phyloP scores from a whole-genome alignment of 2,329 filamentous ascomycete genomes.

The Arachnopeziza araneosa region DNA sequence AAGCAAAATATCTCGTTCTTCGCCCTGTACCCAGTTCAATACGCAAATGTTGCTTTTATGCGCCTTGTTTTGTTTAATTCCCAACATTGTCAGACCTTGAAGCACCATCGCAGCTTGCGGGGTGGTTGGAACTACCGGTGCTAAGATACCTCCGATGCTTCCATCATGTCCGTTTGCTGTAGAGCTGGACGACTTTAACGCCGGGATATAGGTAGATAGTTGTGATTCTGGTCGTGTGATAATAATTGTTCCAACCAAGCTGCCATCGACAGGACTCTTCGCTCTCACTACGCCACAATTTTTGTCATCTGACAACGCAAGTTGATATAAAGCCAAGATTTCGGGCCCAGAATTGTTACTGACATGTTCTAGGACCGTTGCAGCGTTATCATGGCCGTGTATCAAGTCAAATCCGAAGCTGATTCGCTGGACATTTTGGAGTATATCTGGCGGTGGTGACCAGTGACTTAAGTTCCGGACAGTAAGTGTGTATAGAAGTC shows the following conservation, averaged over 20 bases:
- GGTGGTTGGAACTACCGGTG: slow-evolving; percentile 57
- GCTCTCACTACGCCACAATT: slow-evolving; percentile 62
- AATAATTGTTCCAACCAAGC: slow-evolving; percentile 58
- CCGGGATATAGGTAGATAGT: slow-evolving; percentile 56
- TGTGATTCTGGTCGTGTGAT: slow-evolving; percentile 55
- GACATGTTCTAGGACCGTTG: slow-evolving; percentile 58
- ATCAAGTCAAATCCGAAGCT: slow-evolving; percentile 60
- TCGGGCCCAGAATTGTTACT: slow-evolving; percentile 58
- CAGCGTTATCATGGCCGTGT: slow-evolving; percentile 55
- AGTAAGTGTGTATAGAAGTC: slow-evolving; percentile 58
- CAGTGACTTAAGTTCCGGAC: slow-evolving; percentile 55
- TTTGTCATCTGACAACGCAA: slow-evolving; percentile 54
- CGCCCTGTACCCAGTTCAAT: slow-evolving; percentile 42
- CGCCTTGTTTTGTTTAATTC: slow-evolving; percentile 60
- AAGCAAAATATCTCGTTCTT: slow-evolving; percentile 55
- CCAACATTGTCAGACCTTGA: slow-evolving; percentile 59
- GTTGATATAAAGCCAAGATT: slow-evolving; percentile 59
- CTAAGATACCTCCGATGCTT: slow-evolving; percentile 56
- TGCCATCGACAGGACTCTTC: slow-evolving; percentile 55
- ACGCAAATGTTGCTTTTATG: slow-evolving; percentile 53
- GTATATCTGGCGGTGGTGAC: slow-evolving; percentile 56
- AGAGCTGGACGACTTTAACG: slow-evolving; percentile 37
- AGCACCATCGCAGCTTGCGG: slow-evolving; percentile 59
- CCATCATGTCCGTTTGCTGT: slow-evolving; percentile 28
- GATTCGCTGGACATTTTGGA: slow-evolving; percentile 45